Evolutionary conservation across 495 filamentous ascomycete genomes (phyloP), one percentile per base, ranked within the genome.

Genomic region (Cercophora sp.): DNA sequence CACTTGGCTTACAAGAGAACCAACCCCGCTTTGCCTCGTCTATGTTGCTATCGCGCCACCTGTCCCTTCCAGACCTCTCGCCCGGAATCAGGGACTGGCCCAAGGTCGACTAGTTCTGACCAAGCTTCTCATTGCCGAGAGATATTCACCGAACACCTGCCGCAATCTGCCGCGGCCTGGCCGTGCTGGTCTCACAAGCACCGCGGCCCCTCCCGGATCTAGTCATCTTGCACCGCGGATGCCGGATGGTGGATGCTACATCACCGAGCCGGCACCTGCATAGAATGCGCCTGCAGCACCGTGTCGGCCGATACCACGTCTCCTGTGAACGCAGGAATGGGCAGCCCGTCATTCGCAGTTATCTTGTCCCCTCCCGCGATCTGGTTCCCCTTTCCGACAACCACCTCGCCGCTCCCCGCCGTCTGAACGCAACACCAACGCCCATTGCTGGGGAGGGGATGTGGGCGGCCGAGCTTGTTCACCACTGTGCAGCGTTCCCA

Each of bases 381-480:
- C 60, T 62, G 62, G 40, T 59, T 65, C 56, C 66, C 63, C 46
- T 58, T 49, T 60, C 59, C 41, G 63, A 64, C 56, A 58, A 58
- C 48, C 54, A 46, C 45, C 37, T 48, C 51, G 31, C 52, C 48
- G 34, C 41, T 51, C 20, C 35, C 51, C 42, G 35, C 50, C 26
- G n/a, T 51, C 47, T 51, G 48, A 54, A 48, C 49, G 24, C 48
- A 51, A 41, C 48, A 40, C 42, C 40, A 53, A 47, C 31, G 27
- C 5, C 9, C 18, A 40, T n/a, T 44, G 35, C 54, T 26, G 16
- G 59, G 37, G 53, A 32, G 45, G 45, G 35, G 37, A 50, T 40
- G 27, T 23, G 31, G 47, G 29, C 51, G 51, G 44, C 46, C 52
- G 53, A 59, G 35, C 50, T 56, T 54, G 35, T 54, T 36, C 58